Evolutionary conservation across 495 filamentous ascomycete genomes (phyloP), one percentile per base, ranked within the genome.

Genomic region (Penicillium robsamsonii): DNA sequence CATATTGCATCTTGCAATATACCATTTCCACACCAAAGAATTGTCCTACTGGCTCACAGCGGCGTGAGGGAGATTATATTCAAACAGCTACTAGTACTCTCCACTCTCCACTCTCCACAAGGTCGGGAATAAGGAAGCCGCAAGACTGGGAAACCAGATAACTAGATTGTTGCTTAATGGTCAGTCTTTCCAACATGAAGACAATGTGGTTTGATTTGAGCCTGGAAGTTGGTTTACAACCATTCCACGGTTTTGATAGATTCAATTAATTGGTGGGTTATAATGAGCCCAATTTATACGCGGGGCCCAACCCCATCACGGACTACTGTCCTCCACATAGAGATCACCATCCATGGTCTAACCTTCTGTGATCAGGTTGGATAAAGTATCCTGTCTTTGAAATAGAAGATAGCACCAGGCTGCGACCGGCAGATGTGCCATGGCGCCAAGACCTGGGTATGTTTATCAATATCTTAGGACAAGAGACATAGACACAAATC

Each of bases 261-360:
- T 22, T 25, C 10, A 15, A 12, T 1, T 38, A 17, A 52, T 42
- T 48, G 33, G 58, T 37, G 37, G 54, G 43, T 29, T 43, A 29
- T 44, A 41, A 31, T 47, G 25, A 53, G 13, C 22, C 17, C 33
- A 18, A 56, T 51, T 35, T 53, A 27, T 57, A 42, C 18, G 33
- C 17, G 43, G 13, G 22, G 12, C 38, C 47, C 18, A 43, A 29
- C 13, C 47, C 31, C 4, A 27, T 38, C 42, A 51, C 59, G 59
- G 60, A 59, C 48, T 30, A 59, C 60, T 48, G 56, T 62, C 60
- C 24, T 62, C 52, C 56, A 52, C 20, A 18, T 24, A 40, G 18
- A 47, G 27, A 42, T 18, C 17, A 31, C 15, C 4, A 47, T 31
- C 25, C 9, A 4, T 46, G 22, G n/a, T 40, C 20, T 37, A 35